phyloP scores from a whole-genome alignment of 2,329 filamentous ascomycete genomes.

The Exophiala sideris region DNA sequence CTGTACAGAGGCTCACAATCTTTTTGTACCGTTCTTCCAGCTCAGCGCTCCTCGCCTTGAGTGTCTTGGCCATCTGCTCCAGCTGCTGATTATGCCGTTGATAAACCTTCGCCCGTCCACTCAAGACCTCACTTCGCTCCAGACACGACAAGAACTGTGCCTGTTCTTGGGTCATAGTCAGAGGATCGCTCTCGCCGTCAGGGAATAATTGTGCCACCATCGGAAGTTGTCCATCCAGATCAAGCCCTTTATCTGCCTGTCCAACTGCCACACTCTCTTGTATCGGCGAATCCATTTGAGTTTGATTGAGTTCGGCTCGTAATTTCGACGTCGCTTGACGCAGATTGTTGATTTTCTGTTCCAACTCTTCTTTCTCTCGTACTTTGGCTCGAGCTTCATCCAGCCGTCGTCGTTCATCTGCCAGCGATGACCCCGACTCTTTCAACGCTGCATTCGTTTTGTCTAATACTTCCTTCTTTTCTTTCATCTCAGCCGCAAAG shows the following conservation, averaged over 20 bases:
- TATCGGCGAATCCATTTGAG: constrained; percentile 35
- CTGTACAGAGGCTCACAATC: constrained; percentile 83
- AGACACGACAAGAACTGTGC: constrained; percentile 48
- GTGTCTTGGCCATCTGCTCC: constrained; percentile 62
- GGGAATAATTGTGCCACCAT: constrained; percentile 38
- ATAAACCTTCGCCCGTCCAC: constrained; percentile 68
- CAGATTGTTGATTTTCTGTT: constrained; percentile 73
- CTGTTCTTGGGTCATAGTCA: constrained; percentile 40
- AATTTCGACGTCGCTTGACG: constrained; percentile 70
- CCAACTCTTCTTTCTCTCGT: constrained; percentile 61
- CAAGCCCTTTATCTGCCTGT: constrained; percentile 46
- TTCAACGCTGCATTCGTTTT: constrained; percentile 76
- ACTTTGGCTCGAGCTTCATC: constrained; percentile 67
- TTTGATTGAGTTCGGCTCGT: constrained; percentile 49
- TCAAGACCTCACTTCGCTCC: constrained; percentile 60
- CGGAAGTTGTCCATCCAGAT: constrained; percentile 36
- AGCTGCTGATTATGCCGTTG: constrained; percentile 65
- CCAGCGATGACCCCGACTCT: constrained; percentile 72
- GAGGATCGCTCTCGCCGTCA: constrained; percentile 38
- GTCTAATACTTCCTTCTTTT: constrained; percentile 81
- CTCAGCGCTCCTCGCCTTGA: constrained; percentile 77
- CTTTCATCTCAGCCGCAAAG: constrained; percentile 74
- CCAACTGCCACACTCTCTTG: constrained; percentile 41
- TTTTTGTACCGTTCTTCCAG: constrained; percentile 83
- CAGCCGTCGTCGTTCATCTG: constrained; percentile 70